phyloP scores from a whole-genome alignment of 192 early-diverging fungal species.

The Backusella australiensis region DNA sequence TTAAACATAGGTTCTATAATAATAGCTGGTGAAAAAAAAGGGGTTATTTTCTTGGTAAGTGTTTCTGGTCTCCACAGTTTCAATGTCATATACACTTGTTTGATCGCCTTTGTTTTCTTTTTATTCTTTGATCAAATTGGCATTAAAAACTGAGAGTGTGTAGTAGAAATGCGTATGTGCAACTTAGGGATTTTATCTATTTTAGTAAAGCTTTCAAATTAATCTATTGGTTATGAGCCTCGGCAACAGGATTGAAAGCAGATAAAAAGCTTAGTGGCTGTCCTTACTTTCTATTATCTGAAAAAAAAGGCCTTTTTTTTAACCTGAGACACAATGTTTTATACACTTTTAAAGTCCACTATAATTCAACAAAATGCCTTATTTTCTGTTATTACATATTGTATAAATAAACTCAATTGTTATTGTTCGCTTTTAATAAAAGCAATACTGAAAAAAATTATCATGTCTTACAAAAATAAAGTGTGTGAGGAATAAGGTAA shows the following conservation, averaged over 20 bases:
- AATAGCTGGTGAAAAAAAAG: background rate
- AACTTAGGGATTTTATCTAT: background rate
- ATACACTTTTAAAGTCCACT: slow-evolving; percentile 1
- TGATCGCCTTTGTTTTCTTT: background rate
- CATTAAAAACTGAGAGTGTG: background rate
- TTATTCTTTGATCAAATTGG: background rate
- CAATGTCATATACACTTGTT: background rate
- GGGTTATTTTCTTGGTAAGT: background rate
- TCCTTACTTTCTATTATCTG: background rate
- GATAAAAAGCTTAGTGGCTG: slow-evolving; percentile 3
- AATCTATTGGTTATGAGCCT: slow-evolving; percentile 2
- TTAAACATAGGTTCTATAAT: background rate
- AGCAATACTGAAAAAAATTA: background rate
- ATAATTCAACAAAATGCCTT: background rate
- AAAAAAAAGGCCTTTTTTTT: background rate
- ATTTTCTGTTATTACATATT: background rate
- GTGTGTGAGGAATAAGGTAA: background rate
- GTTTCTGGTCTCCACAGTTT: background rate
- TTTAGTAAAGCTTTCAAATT: background rate
- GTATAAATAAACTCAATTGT: background rate
- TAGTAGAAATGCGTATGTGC: background rate
- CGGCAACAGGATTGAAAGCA: background rate
- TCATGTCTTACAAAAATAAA: background rate
- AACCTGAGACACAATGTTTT: background rate
- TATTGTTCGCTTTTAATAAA: background rate